Percentiles rank a stretch among this genome's conserved stretches.
Evolutionary conservation across 139 green algal genomes (phyloP).

Genomic region (Axilococcus clingmanii): DNA sequence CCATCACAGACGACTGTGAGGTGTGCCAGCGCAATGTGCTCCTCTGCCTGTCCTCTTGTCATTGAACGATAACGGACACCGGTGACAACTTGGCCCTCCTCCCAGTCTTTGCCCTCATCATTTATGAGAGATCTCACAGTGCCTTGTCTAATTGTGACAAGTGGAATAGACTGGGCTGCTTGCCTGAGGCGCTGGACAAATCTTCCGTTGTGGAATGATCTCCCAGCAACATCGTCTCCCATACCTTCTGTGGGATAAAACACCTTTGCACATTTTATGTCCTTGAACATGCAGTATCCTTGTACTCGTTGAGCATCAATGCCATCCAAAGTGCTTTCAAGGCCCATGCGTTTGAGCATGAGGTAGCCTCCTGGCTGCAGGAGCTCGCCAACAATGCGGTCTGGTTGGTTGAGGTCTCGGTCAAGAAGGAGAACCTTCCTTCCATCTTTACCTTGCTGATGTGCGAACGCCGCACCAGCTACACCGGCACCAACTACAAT

Average conservation of each 20-base stretch:
- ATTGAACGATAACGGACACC: constrained; percentile 71
- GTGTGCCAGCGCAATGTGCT: constrained; percentile 47
- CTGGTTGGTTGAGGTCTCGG: constrained; percentile 81
- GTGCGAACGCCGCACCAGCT: constrained; percentile 80
- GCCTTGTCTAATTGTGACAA: constrained; percentile 61
- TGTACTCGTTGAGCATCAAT: constrained; percentile 90
- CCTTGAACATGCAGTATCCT: constrained; percentile 93
- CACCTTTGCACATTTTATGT: constrained; percentile 58
- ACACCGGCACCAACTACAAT: constrained; percentile 93
- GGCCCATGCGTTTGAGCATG: constrained; percentile 80
- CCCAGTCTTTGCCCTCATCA: constrained; percentile 46
- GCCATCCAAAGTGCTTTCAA: constrained; percentile 63
- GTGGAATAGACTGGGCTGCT: constrained; percentile 33
- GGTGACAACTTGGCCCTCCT: constrained; percentile 70
- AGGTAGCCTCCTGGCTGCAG: constrained; percentile 94
- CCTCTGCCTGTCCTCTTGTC: constrained; percentile 20
- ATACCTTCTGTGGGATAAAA: constrained; percentile 75
- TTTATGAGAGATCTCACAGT: constrained; percentile 64
- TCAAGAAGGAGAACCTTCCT: constrained; percentile 85
- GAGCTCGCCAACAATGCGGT: constrained; percentile 98
- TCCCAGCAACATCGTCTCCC: constrained; percentile 67
- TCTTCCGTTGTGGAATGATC: constrained; percentile 90
- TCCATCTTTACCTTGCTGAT: constrained; percentile 58
- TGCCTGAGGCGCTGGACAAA: constrained; percentile 87
- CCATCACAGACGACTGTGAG: constrained; percentile 92